Conservation (phyloP, 441 rosid species). For the Erodium chrysanthum region DNA sequence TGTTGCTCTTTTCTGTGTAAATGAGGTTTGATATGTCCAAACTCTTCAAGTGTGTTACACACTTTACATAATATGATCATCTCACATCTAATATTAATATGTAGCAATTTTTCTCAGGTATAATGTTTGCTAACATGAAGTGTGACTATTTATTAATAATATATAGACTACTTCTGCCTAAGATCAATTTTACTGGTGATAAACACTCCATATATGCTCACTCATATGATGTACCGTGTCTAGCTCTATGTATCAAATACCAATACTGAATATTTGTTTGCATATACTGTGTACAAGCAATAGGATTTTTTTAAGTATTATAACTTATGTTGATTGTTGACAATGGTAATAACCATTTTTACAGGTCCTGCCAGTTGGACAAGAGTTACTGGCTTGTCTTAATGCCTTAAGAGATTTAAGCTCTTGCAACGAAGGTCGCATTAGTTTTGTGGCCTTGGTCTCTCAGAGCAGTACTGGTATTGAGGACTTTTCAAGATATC, state of each 20-base stretch:
- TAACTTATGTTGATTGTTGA: too few relatives aligned
- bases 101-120: neutral
- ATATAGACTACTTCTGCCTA: too few relatives aligned
- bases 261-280: too few relatives aligned
- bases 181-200: too few relatives aligned
- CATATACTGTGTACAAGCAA: too few relatives aligned
- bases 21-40: neutral
- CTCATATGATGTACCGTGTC: too few relatives aligned
- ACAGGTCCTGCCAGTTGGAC: constrained; percentile 79
- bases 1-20: constrained; percentile 13
- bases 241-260: too few relatives aligned
- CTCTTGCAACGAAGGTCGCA: constrained; percentile 59
- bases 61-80: neutral
- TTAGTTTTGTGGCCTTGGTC: constrained; percentile 40
- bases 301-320: too few relatives aligned
- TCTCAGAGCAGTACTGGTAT: constrained; percentile 21
- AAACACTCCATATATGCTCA: too few relatives aligned
- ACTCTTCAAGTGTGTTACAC: neutral
- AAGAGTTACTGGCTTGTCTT: constrained; percentile 70
- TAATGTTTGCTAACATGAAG: neutral
- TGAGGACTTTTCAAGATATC: constrained; percentile 38
- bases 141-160: neutral
- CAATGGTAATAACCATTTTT: constrained; percentile 10
- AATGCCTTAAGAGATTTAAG: constrained; percentile 53
- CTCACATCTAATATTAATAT: neutral